Evolutionary conservation across 2,329 filamentous ascomycete species (phyloP).

Genomic region (Penicillium freii): DNA sequence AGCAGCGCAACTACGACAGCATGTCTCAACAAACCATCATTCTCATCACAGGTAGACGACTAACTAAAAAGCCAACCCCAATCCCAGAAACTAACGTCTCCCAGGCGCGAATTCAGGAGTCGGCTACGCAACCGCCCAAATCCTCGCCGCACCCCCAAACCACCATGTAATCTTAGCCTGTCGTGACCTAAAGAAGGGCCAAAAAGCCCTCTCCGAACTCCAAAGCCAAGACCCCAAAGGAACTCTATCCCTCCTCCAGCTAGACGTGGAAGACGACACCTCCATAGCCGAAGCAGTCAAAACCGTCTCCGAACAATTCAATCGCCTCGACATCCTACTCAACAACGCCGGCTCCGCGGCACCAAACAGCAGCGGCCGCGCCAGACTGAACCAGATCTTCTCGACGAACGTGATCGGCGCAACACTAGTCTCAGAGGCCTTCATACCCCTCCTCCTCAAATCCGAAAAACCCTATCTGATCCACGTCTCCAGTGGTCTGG

Average conservation of each 20-base stretch:
- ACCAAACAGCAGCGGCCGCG: constrained; percentile 3
- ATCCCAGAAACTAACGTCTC: neutral
- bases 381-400: constrained; percentile 19
- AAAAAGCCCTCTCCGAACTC: constrained; percentile 12
- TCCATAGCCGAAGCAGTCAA: constrained; percentile 28
- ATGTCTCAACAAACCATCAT: constrained; percentile 7
- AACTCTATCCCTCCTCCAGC: constrained; percentile 33
- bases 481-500: constrained; percentile 36
- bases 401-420: constrained; percentile 39
- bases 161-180: constrained; percentile 21
- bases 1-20: neutral
- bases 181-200: constrained; percentile 9
- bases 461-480: constrained; percentile 33
- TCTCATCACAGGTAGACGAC: constrained; percentile 10
- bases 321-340: constrained; percentile 17
- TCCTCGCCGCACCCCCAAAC: constrained; percentile 12
- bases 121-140: constrained; percentile 19
- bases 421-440: constrained; percentile 30
- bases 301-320: constrained; percentile 13
- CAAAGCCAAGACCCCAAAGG: constrained; percentile 21
- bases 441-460: constrained; percentile 34
- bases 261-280: constrained; percentile 35
- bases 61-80: neutral
- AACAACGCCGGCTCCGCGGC: constrained; percentile 15
- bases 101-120: constrained; percentile 23